Percentiles rank a stretch among this genome's conserved stretches.
Evolutionary conservation across 176 grass and related monocot species (phyloP).

Genomic region (Rhynchospora pubera): DNA sequence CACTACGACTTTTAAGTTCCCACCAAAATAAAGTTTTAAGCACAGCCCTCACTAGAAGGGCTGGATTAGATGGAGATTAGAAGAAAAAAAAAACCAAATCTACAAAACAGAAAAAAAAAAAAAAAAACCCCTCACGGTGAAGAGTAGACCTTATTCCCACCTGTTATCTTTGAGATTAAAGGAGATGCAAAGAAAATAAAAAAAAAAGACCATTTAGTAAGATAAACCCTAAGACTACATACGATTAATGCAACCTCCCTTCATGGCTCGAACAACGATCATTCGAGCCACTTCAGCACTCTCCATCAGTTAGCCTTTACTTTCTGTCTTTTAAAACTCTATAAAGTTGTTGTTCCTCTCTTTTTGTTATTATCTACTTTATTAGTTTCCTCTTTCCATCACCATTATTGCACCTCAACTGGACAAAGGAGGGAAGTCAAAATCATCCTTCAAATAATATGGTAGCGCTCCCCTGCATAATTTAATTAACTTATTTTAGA

Average conservation of each 20-base stretch:
- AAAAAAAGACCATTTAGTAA: conserved; percentile 6
- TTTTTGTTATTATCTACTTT: conserved; percentile 10
- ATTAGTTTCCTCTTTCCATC: conserved; percentile 21
- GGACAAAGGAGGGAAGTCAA: conserved; percentile 60
- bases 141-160: background rate
- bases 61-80: background rate
- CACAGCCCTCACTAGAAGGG: conserved; percentile 2
- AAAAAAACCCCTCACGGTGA: background rate
- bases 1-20: background rate
- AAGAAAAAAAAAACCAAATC: background rate
- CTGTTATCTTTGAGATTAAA: background rate
- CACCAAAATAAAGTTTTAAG: conserved; percentile 10
- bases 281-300: conserved; percentile 17
- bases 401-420: conserved; percentile 6
- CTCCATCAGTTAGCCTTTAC: conserved; percentile 33
- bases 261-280: background rate
- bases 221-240: conserved; percentile 8
- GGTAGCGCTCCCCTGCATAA: conserved; percentile 34
- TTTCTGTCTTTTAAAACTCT: conserved; percentile 25
- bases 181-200: background rate
- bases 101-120: conserved; percentile 12
- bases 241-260: background rate
- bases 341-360: conserved; percentile 4
- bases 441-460: conserved; percentile 49
- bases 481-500: background rate